Evolutionary conservation across 257 asterid species (phyloP).

Genomic region (Mitragyna speciosa): DNA sequence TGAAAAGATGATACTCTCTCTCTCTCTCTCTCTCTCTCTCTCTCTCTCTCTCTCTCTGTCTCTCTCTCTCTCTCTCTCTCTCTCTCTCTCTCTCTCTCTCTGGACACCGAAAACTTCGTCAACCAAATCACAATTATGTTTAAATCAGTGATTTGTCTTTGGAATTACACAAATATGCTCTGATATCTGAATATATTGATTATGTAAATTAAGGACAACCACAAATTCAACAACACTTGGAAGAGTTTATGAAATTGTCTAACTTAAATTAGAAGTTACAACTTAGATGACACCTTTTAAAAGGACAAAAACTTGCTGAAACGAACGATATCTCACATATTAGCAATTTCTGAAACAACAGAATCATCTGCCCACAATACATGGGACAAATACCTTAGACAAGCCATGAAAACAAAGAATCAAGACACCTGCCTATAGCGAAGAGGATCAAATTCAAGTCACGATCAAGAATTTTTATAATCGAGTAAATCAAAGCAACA

Average conservation of each 20-base stretch:
- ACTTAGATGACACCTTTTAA: too few relatives aligned
- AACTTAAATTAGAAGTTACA: neutral
- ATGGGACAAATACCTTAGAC: neutral
- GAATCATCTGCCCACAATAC: neutral
- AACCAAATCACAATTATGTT: neutral
- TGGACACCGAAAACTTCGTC: conserved; percentile 12
- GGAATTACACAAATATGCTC: neutral
- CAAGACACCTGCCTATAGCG: neutral
- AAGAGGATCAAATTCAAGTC: neutral
- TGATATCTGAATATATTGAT: neutral
- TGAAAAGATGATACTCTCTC: neutral
- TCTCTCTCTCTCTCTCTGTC: neutral
- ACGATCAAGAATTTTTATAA: neutral
- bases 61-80: conserved; percentile 2
- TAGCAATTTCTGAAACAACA: neutral
- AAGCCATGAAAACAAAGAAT: neutral
- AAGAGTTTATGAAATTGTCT: neutral
- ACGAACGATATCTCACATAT: too few relatives aligned
- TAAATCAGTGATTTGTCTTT: neutral
- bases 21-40: conserved; percentile 12
- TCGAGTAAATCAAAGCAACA: neutral
- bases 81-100: conserved; percentile 6
- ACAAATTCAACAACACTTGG: neutral
- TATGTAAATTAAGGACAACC: neutral
- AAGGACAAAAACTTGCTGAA: too few relatives aligned